phyloP scores from a whole-genome alignment of 2,329 filamentous ascomycete genomes.

The Penicillium concentricum region DNA sequence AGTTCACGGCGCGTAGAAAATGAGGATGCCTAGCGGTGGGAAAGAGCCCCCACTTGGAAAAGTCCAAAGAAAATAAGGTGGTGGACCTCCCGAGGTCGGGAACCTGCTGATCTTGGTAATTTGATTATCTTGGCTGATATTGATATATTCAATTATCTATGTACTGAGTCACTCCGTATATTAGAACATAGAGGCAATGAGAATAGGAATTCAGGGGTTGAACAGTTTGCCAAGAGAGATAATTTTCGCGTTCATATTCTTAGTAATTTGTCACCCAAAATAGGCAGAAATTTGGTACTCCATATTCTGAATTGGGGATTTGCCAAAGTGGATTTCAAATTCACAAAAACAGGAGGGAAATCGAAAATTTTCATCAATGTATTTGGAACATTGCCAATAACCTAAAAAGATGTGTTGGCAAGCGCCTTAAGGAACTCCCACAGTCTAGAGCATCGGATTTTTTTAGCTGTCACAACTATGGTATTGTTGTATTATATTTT shows the following conservation, averaged over 20 bases:
- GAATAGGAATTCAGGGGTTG: too few species aligned
- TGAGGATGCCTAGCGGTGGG: slow-evolving; percentile 6
- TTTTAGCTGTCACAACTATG: not conserved
- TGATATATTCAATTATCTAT: not conserved
- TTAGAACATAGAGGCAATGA: too few species aligned
- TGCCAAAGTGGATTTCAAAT: too few species aligned
- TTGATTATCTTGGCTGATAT: not conserved
- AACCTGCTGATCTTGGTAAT: slow-evolving; percentile 16
- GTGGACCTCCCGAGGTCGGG: slow-evolving; percentile 7
- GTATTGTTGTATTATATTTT: not conserved
- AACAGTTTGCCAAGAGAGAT: too few species aligned
- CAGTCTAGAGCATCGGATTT: not conserved
- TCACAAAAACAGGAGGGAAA: not conserved
- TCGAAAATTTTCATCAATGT: not conserved
- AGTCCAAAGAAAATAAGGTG: slow-evolving; percentile 13
- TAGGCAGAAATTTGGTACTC: not conserved
- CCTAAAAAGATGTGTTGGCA: slow-evolving; percentile 15
- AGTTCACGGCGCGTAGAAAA: slow-evolving; percentile 2
- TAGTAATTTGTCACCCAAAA: not conserved
- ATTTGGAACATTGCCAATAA: slow-evolving; percentile 1
- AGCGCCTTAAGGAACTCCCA: too few species aligned
- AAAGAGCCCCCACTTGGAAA: not conserved
- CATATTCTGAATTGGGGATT: not conserved
- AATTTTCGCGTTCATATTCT: too few species aligned
- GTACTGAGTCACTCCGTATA: too few species aligned